Percentiles rank a stretch among this genome's conserved stretches.
Conservation (phyloP, 192 early-diverging fungal species). For the Obelidium mucronatum region DNA sequence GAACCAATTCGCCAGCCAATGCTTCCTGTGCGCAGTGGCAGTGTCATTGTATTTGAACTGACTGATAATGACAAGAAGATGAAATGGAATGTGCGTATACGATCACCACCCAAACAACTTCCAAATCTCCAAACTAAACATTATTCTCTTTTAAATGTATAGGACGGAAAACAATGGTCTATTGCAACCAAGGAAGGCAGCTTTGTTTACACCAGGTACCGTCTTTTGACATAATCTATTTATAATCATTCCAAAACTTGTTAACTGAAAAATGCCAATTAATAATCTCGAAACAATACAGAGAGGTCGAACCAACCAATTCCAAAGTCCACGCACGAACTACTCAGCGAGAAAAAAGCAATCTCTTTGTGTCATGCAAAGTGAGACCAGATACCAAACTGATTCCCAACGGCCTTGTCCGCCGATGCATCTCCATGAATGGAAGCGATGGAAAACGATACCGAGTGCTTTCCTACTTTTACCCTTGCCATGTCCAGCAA, state of each 20-base stretch:
- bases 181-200: neutral
- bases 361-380: neutral
- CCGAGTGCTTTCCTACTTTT: slow-evolving; percentile 13
- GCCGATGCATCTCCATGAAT: neutral
- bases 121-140: neutral
- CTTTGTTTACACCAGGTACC: neutral
- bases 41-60: neutral
- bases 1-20: neutral
- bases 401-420: neutral
- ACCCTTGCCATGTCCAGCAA: slow-evolving; percentile 9
- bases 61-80: neutral
- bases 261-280: neutral
- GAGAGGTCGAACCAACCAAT: slow-evolving; percentile 6
- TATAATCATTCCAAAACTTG: neutral
- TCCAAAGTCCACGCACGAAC: too few relatives aligned
- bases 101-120: too few relatives aligned
- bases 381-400: neutral
- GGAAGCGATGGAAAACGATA: slow-evolving; percentile 11
- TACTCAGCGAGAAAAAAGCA: neutral
- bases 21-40: neutral
- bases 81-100: neutral
- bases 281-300: neutral
- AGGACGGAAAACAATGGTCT: slow-evolving; percentile 11
- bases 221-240: too few relatives aligned
- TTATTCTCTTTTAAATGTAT: neutral